These are phyloP conservation scores for Rhizopus sp. DNA, from an alignment of 371 early-diverging fungal species.

Conservation along the genomic window DNA sequence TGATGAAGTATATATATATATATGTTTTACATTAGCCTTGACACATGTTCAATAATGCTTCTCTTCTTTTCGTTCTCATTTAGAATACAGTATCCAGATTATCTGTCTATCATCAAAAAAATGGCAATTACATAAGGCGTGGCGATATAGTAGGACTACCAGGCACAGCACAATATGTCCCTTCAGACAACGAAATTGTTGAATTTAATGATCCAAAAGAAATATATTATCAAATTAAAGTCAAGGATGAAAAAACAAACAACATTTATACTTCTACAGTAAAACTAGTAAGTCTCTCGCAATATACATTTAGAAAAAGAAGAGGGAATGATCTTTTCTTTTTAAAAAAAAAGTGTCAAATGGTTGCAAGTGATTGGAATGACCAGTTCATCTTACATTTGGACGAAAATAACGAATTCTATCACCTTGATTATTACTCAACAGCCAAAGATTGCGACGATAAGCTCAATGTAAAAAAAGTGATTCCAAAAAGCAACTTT, in stretches of 20 bases:
- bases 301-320: not conserved
- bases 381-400: constrained; percentile 34
- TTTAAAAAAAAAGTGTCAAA: constrained; percentile 23
- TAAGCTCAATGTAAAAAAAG: constrained; percentile 11
- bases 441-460: constrained; percentile 21
- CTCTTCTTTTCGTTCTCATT: not conserved
- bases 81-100: constrained; percentile 3
- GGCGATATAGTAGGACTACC: constrained; percentile 31
- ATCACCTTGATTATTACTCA: constrained; percentile 31
- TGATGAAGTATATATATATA: not conserved
- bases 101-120: constrained; percentile 25
- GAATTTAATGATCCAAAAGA: constrained; percentile 15
- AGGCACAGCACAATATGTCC: constrained; percentile 20
- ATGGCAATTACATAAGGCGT: constrained; percentile 32
- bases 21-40: no score
- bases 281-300: constrained; percentile 18
- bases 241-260: constrained; percentile 29
- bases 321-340: not conserved
- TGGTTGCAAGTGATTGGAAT: constrained; percentile 30
- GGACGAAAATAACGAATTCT: constrained; percentile 25
- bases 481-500: not conserved
- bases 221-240: constrained; percentile 28
- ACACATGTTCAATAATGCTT: not conserved
- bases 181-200: constrained; percentile 22
- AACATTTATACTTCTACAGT: constrained; percentile 22